These are phyloP conservation scores for Cetradonia linearis DNA, from an alignment of 495 filamentous ascomycete genomes.

Conservation along the genomic window DNA sequence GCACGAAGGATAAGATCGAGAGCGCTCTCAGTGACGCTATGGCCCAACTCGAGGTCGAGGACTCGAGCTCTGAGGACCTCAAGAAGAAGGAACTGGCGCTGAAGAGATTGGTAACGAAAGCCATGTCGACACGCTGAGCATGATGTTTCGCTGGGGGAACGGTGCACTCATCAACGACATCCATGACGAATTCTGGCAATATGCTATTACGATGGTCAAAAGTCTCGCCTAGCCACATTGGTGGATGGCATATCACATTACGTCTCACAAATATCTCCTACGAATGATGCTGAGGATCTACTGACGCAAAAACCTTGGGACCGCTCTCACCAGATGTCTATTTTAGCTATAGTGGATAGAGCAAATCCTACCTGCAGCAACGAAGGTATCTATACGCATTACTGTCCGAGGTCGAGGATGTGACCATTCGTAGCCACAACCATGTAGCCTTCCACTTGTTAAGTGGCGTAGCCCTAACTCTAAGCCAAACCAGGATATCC, in stretches of 20 bases:
- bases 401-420: background rate
- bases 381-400: background rate
- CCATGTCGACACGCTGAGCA: constrained; percentile 76
- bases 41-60: constrained; percentile 77
- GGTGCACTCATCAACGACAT: constrained; percentile 11
- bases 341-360: constrained; percentile 10
- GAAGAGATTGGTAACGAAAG: constrained; percentile 96
- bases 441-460: background rate
- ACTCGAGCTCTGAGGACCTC: constrained; percentile 83
- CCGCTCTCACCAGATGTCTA: background rate
- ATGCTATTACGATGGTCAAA: constrained; percentile 11
- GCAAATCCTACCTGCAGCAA: background rate
- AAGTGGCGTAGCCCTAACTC: background rate
- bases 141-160: background rate
- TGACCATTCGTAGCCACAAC: background rate
- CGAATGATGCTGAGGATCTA: background rate
- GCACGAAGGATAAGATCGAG: constrained; percentile 99
- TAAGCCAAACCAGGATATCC: background rate
- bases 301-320: background rate
- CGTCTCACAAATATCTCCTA: background rate
- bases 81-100: constrained; percentile 99
- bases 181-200: constrained; percentile 9
- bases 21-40: constrained; percentile 78
- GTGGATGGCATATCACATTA: background rate
- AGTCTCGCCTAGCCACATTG: constrained; percentile 9